These are phyloP conservation scores for Macrolepiota albuminosa DNA, from an alignment of 768 basidiomycete species.

Conservation along the genomic window DNA sequence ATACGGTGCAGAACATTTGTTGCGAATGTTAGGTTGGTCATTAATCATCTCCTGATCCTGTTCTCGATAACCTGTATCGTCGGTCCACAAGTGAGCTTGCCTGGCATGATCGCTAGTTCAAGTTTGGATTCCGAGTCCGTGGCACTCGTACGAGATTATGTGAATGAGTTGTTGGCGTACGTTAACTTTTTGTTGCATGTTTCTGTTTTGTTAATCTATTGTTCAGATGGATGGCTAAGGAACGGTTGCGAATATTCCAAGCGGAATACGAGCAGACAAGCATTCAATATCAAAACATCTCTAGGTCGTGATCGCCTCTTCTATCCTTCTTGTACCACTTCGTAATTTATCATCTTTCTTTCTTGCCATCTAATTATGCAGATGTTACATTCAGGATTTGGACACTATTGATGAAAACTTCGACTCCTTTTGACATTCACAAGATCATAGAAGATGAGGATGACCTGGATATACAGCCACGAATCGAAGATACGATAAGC, in stretches of 20 bases:
- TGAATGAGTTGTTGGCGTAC: slow-evolving; percentile 81
- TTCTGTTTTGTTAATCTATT: not conserved
- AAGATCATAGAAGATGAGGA: not conserved
- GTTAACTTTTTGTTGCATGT: slow-evolving; percentile 13
- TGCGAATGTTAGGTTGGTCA: slow-evolving; percentile 83
- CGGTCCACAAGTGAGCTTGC: slow-evolving; percentile 71
- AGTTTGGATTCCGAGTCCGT: slow-evolving; percentile 90
- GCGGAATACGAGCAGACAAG: slow-evolving; percentile 75
- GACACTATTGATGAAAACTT: not conserved
- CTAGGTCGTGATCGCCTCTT: slow-evolving; percentile 51
- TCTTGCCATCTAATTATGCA: not conserved
- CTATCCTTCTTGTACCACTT: not conserved
- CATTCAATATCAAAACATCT: slow-evolving; percentile 76
- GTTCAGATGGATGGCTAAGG: slow-evolving; percentile 71
- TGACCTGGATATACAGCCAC: not conserved
- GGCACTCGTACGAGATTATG: slow-evolving; percentile 78
- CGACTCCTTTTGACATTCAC: too few species aligned
- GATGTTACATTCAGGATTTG: not conserved
- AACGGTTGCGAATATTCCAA: slow-evolving; percentile 70
- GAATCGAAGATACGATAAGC: not conserved
- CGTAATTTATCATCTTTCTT: slow-evolving; percentile 1
- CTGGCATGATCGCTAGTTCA: slow-evolving; percentile 84
- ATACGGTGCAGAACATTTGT: slow-evolving; percentile 92
- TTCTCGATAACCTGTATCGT: not conserved
- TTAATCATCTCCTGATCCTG: not conserved